Evolutionary conservation across 164 flowering plant genomes (phyloP), one percentile per base, ranked within the genome.

Genomic region (Berberis thunbergii): DNA sequence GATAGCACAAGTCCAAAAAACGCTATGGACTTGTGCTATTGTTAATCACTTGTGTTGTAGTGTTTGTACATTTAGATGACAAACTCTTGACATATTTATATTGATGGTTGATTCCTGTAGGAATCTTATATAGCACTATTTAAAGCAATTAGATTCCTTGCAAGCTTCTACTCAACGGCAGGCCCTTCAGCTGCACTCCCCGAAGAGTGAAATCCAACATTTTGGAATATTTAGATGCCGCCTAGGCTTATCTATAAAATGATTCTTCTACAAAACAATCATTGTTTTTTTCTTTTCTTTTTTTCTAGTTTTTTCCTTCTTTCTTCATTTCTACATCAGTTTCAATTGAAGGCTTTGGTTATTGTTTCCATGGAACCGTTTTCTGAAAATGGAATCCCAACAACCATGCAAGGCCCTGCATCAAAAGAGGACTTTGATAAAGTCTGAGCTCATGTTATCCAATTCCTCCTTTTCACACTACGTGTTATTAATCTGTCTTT

Each of bases 111-210:
- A 39, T 5, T 7, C 39, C 65, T 72, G 72, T 86, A 93, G 98
- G 93, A 91, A 72, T 94, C 99, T 7, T 85, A 89, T 73, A 78
- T 76, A 6, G 82, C 68, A 69, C 73, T 94, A 6, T 96, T 83
- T 76, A 87, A 84, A 68, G 96, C 91, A 48, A 83, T 94, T 9
- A 81, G 96, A 77, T 77, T 91, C 10, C 77, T 94, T 43, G 99
- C 97, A 12, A 67, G 81, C 56, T 94, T 94, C 69, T 94, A 91
- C 80, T 85, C 97, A 11, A 91, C 79, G 74, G 96, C 96, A 60
- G 99, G 99, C 1, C 99, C 99, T 57, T 89, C 92, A 53, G 97
- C 96, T 0, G 49, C 81, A 3, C 81, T 91, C 13, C 84, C 96
- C 5, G 96, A 86, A 63, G 90, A 84, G 84, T 89, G 10, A 94